Percentiles rank a stretch among this genome's conserved stretches.
Evolutionary conservation across 2,329 filamentous ascomycete genomes (phyloP).

Genomic region (Colletotrichum godetiae): DNA sequence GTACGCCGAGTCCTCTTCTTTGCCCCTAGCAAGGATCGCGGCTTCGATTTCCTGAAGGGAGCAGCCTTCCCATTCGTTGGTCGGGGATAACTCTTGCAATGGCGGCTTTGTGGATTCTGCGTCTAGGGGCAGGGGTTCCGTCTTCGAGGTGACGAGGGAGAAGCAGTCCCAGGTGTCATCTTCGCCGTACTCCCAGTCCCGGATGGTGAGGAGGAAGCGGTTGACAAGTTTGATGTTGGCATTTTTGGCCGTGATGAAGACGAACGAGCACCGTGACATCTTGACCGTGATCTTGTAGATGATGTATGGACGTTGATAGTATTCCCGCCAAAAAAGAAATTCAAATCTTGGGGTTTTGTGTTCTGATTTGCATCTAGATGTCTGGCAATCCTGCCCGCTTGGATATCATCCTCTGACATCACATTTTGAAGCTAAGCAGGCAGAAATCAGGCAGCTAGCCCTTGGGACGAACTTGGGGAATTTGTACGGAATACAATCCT

Average conservation of each 20-base stretch:
- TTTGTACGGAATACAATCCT: neutral
- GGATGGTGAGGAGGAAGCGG: neutral
- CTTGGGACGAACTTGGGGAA: neutral
- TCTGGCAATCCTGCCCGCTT: neutral
- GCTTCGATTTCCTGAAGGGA: neutral
- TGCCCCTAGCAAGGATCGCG: neutral
- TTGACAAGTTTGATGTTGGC: neutral
- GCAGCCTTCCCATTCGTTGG: neutral
- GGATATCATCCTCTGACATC: neutral
- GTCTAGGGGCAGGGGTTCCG: neutral
- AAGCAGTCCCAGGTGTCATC: neutral
- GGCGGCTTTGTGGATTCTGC: neutral
- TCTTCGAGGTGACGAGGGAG: neutral
- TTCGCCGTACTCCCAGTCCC: neutral
- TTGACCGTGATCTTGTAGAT: neutral
- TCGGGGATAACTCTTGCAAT: neutral
- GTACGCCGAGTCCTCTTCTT: neutral
- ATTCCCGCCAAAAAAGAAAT: neutral
- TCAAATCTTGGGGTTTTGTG: neutral
- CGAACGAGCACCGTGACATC: neutral
- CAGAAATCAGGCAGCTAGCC: neutral
- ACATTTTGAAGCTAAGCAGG: neutral
- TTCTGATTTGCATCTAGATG: neutral
- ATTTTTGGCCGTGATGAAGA: conserved; percentile 5
- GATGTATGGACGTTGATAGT: neutral